A percentile compares a stretch with the other conserved stretches of the same genome.
These are phyloP conservation scores for Neurospora sp. DNA, from an alignment of 2,329 filamentous ascomycete genomes.

Conservation along the genomic window DNA sequence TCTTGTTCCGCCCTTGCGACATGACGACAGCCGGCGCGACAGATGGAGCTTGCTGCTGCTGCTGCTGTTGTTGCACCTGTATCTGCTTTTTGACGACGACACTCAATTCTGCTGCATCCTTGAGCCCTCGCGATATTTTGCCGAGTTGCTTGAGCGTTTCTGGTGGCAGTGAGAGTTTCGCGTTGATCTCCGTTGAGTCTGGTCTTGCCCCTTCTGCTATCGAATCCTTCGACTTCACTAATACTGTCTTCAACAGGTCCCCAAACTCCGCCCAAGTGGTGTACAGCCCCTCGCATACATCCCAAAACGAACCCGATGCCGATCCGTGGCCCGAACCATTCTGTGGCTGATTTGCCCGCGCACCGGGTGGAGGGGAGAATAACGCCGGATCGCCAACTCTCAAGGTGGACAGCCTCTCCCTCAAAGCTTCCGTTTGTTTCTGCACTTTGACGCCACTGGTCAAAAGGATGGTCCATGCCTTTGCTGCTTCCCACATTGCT, in stretches of 20 bases:
- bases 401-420: constrained; percentile 59
- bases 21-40: neutral
- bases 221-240: constrained; percentile 18
- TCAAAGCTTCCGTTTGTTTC: constrained; percentile 60
- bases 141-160: constrained; percentile 65
- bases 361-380: constrained; percentile 24
- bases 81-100: constrained; percentile 23
- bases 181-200: neutral
- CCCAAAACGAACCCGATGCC: constrained; percentile 40
- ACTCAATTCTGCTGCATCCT: constrained; percentile 69
- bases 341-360: neutral
- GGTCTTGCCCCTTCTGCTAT: neutral
- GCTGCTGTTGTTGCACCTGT: constrained; percentile 2
- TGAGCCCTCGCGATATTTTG: constrained; percentile 70
- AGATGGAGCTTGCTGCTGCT: neutral
- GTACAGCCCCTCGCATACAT: constrained; percentile 64
- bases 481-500: constrained; percentile 33
- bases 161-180: constrained; percentile 35
- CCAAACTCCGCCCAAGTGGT: constrained; percentile 59
- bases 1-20: neutral
- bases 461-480: constrained; percentile 60
- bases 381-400: constrained; percentile 73
- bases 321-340: constrained; percentile 29
- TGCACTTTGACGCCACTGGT: constrained; percentile 59
- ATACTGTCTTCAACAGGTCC: constrained; percentile 41